Conservation (phyloP, 1,284 basidiomycete genomes). For the Ustilago esculenta region DNA sequence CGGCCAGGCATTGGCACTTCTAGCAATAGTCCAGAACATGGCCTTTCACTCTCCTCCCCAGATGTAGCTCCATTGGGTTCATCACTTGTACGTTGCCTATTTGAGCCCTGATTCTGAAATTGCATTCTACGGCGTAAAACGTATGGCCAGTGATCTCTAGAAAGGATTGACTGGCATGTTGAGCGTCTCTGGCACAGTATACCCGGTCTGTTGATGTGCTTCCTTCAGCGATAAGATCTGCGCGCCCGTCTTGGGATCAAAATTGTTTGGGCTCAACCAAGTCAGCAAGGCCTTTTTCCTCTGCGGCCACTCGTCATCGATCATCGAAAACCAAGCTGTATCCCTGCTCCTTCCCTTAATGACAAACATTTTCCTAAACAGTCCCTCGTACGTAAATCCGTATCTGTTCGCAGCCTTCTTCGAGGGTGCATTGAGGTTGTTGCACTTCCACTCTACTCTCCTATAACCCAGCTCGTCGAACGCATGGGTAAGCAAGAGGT, state of each 20-base stretch:
- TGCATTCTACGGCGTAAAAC: too few relatives aligned
- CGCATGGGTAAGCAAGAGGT: conserved; percentile 33
- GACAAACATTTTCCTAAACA: conserved; percentile 47
- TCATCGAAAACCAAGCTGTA: conserved; percentile 54
- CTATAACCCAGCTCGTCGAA: conserved; percentile 43
- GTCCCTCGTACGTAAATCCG: conserved; percentile 52
- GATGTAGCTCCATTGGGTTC: too few relatives aligned
- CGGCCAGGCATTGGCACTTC: conserved; percentile 73
- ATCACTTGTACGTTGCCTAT: neutral
- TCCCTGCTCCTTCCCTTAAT: conserved; percentile 51
- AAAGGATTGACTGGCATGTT: conserved; percentile 11
- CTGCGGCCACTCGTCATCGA: conserved; percentile 53
- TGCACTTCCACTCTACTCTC: conserved; percentile 59
- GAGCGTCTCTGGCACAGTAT: conserved; percentile 18
- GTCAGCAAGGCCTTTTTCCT: conserved; percentile 30
- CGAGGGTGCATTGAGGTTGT: conserved; percentile 44
- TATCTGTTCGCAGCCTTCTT: conserved; percentile 49
- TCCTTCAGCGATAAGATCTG: conserved; percentile 28
- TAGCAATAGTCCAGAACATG: conserved; percentile 66
- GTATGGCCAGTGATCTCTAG: too few relatives aligned
- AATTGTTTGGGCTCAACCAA: conserved; percentile 48
- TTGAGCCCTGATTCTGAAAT: too few relatives aligned
- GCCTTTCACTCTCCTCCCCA: too few relatives aligned
- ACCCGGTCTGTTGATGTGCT: conserved; percentile 21
- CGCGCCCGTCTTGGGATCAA: conserved; percentile 14